Evolutionary conservation across 2,329 filamentous ascomycete species (phyloP).

Genomic region (Aspergillus phoenicis): DNA sequence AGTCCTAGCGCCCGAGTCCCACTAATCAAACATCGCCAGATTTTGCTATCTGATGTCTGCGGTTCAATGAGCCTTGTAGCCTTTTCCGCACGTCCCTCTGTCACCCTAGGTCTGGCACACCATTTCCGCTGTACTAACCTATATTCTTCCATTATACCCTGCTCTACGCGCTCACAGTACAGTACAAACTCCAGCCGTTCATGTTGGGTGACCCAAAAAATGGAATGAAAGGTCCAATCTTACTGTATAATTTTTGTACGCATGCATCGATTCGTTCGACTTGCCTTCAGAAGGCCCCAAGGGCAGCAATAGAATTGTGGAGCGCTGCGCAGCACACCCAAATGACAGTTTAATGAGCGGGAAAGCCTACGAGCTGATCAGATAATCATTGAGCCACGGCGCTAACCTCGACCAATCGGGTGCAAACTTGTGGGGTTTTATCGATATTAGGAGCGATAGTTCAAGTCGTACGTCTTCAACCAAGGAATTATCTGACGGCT

Average conservation of each 20-base stretch:
- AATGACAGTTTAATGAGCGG: conserved; percentile 1
- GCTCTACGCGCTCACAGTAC: not conserved
- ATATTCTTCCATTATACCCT: not conserved
- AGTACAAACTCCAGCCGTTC: not conserved
- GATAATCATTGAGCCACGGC: not conserved
- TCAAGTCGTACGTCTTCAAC: not conserved
- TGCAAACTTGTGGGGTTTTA: not conserved
- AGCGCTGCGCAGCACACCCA: conserved; percentile 1
- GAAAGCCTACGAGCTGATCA: not conserved
- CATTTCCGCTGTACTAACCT: not conserved
- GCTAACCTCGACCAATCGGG: conserved; percentile 2
- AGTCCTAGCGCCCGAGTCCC: not conserved
- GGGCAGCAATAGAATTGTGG: not conserved
- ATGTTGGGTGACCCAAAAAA: not conserved
- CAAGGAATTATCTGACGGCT: not conserved
- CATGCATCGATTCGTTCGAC: no score
- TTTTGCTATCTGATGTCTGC: conserved; percentile 2
- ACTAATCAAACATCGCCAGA: not conserved
- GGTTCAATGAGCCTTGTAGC: not conserved
- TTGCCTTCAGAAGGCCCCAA: no score
- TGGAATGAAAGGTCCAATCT: not conserved
- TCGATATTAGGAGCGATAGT: not conserved
- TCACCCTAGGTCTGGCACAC: not conserved
- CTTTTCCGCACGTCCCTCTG: conserved; percentile 1
- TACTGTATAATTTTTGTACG: not conserved